A percentile compares a stretch with the other conserved stretches of the same genome.
Conservation (phyloP, 2,329 filamentous ascomycete species). For the Fusarium redolens region DNA sequence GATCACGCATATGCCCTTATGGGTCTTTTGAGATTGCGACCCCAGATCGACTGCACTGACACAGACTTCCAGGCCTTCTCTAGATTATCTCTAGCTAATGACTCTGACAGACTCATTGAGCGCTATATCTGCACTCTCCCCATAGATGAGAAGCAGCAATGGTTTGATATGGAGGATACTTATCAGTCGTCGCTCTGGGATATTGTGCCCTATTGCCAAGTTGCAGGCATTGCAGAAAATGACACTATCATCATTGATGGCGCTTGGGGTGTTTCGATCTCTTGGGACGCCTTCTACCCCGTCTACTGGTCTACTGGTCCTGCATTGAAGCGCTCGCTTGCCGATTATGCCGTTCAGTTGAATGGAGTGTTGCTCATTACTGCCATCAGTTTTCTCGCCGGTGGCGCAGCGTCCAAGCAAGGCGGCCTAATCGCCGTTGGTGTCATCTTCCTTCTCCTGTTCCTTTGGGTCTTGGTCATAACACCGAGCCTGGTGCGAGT, state of each 20-base stretch:
- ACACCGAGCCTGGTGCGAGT: slow-evolving; percentile 41
- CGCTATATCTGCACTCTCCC: slow-evolving; percentile 49
- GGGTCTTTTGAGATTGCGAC: slow-evolving; percentile 50
- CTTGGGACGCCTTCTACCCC: slow-evolving; percentile 48
- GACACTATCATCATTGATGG: slow-evolving; percentile 51
- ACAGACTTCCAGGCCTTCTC: slow-evolving; percentile 52
- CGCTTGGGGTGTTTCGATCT: slow-evolving; percentile 46
- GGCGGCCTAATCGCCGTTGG: slow-evolving; percentile 17
- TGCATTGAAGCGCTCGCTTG: slow-evolving; percentile 11
- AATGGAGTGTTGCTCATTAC: slow-evolving; percentile 39
- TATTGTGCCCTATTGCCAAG: slow-evolving; percentile 48
- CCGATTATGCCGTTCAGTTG: neutral
- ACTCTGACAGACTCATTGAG: slow-evolving; percentile 50
- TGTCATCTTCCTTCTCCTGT: slow-evolving; percentile 39
- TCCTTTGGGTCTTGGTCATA: slow-evolving; percentile 38
- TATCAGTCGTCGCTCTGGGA: slow-evolving; percentile 49
- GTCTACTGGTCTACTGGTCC: slow-evolving; percentile 43
- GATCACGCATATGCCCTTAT: slow-evolving; percentile 52
- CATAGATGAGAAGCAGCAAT: slow-evolving; percentile 33
- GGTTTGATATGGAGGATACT: slow-evolving; percentile 48
- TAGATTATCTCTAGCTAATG: slow-evolving; percentile 50
- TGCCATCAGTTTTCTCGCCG: slow-evolving; percentile 29
- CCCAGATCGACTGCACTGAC: slow-evolving; percentile 48
- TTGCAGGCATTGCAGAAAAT: slow-evolving; percentile 48
- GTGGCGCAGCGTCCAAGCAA: slow-evolving; percentile 5